phyloP scores from a whole-genome alignment of 2,329 filamentous ascomycete genomes.

The Ophiostoma angusticollis region DNA sequence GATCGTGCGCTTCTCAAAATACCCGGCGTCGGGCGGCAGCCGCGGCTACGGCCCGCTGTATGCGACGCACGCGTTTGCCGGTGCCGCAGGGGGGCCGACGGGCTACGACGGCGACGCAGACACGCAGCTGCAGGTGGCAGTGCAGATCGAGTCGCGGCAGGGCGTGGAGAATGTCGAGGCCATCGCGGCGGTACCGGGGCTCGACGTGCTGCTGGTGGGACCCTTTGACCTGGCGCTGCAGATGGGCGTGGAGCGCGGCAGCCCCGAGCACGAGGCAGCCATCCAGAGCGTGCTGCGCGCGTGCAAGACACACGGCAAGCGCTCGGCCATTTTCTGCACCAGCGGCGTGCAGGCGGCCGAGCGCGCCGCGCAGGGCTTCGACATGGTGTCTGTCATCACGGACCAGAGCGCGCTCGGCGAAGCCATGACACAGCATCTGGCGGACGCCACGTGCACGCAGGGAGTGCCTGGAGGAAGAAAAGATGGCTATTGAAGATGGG shows the following conservation, averaged over 20 bases:
- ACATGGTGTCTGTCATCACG: conserved; percentile 27
- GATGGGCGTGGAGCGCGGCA: conserved; percentile 18
- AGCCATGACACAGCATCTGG: conserved; percentile 22
- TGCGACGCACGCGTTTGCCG: conserved; percentile 16
- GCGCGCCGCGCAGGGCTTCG: conserved; percentile 25
- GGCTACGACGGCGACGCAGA: conserved; percentile 25
- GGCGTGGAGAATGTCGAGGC: conserved; percentile 30
- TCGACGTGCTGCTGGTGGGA: conserved; percentile 28
- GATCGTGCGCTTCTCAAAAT: conserved; percentile 15
- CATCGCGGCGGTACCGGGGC: conserved; percentile 27
- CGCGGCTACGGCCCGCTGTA: conserved; percentile 23
- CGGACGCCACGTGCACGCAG: conserved; percentile 18
- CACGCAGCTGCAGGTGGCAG: conserved; percentile 19
- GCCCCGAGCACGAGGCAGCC: conserved; percentile 26
- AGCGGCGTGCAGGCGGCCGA: conserved; percentile 22
- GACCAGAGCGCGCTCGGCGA: conserved; percentile 22
- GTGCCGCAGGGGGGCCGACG: conserved; percentile 16
- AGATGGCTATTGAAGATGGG: conserved; percentile 6
- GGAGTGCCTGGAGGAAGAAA: neutral
- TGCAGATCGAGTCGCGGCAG: conserved; percentile 28
- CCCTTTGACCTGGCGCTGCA: conserved; percentile 24
- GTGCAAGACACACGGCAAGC: conserved; percentile 24
- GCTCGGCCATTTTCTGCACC: conserved; percentile 28
- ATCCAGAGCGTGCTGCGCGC: conserved; percentile 24
- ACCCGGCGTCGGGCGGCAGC: conserved; percentile 13